Base-by-base conservation (phyloP, 768 basidiomycete species). In the Tubosaeta sp. region DNA sequence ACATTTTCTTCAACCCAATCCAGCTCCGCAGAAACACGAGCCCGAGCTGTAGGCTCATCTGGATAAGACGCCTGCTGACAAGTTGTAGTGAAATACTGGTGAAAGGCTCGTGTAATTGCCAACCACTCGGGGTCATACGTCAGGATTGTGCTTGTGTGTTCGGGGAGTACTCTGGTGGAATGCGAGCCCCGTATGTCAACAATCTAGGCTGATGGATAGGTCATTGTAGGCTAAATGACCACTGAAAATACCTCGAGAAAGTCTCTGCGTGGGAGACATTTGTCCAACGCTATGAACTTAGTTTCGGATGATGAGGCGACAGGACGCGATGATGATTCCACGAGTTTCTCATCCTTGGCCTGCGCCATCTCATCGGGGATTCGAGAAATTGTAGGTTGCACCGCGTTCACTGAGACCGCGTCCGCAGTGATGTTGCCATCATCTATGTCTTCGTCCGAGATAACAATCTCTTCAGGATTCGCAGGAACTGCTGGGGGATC, bases 51-150 rank as follows among this genome's bases (percentile, higher is more conserved):
- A 14, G 78, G 67, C 0, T 70, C 67, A 0, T 77, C 74, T 0
- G 94, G 93, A 59, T 90, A 85, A 0, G 73, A 59, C 1, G 65
- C 65, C 54, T 87, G 87, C 0, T 60, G 58, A 7, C 62, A 72
- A 4, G 64, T 58, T 6, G 77, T 76, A 3, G 87, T 84, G 54
- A 97, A 78, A 70, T 78, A 87, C 0, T 86, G 84, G 53, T 92
- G 81, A 57, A 94, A 87, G 0, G 91, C 92, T 7, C 90, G 86
- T 5, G 83, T 84, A 61, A 99, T 92, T 0, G 93, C 94, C 42
- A 98, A 82, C 96, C 96, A 99, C 64, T 92, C 84, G 0, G 86
- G 84, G 61, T 97, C 94, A 67, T 81, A 96, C 13, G 78, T 76
- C 18, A 97, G 61, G 0, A 52, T 55, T 5, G 79, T 76, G 9